Conservation (phyloP, 2,329 filamentous ascomycete genomes). For the Aureobasidium sp. region DNA sequence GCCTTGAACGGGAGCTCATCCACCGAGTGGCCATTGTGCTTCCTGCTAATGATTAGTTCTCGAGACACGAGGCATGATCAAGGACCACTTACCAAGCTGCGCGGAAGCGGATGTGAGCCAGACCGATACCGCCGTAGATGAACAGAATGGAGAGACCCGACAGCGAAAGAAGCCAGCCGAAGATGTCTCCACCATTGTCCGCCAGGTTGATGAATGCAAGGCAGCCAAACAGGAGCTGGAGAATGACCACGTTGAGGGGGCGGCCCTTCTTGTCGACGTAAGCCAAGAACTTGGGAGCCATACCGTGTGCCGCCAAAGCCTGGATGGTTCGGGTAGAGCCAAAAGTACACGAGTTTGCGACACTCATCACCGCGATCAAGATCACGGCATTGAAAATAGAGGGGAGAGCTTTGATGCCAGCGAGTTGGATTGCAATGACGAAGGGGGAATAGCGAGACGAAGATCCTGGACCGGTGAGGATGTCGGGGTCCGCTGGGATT, state of each 20-base stretch:
- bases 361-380: constrained; percentile 50
- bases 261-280: constrained; percentile 81
- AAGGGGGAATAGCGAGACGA: constrained; percentile 50
- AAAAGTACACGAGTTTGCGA: constrained; percentile 51
- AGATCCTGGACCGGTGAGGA: constrained; percentile 28
- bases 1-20: constrained; percentile 58
- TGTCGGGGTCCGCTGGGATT: constrained; percentile 20
- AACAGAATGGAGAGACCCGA: constrained; percentile 66
- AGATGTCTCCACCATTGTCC: constrained; percentile 54
- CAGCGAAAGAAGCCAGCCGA: constrained; percentile 69
- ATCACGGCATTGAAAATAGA: constrained; percentile 60
- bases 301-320: constrained; percentile 39
- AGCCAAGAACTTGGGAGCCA: constrained; percentile 69
- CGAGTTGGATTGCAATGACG: constrained; percentile 54
- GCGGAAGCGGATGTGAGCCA: constrained; percentile 85
- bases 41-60: neutral
- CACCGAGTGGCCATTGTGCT: constrained; percentile 48
- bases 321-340: constrained; percentile 51
- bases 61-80: constrained; percentile 24
- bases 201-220: constrained; percentile 62
- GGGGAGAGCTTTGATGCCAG: constrained; percentile 54
- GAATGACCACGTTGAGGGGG: constrained; percentile 62
- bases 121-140: constrained; percentile 74
- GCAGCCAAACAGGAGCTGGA: constrained; percentile 61
- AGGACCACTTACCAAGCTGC: constrained; percentile 58